Evolutionary conservation across 2,329 filamentous ascomycete species (phyloP), one percentile per base, ranked within the genome.

Genomic region (Trichoderma sp.): DNA sequence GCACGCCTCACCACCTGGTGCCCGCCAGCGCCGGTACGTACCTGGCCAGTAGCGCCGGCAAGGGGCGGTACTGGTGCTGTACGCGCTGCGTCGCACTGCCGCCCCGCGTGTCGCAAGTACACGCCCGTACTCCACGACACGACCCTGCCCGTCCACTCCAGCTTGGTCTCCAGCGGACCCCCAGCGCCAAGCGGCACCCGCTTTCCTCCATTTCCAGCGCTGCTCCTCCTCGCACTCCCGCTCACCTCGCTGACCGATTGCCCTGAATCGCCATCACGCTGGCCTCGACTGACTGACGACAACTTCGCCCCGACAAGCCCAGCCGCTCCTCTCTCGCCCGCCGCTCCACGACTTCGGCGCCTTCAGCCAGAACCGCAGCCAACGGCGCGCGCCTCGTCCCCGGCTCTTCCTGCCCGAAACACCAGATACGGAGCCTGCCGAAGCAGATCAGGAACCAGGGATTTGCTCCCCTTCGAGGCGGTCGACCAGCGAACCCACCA

Each of bases 201-300:
- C 64, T 67, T 67, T 59, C 43, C 31, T 64, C 29, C 49, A 53
- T 64, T 64, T 47, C 61, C 47, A 55, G 37, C 47, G 43, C 65
- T 56, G 55, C 62, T 67, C 63, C 62, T 67, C 57, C 58, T 62
- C 64, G 24, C 68, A 59, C 68, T 70, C 53, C 68, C 55, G 68
- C 68, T 70, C 68, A 70, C 68, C 68, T 70, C 59, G 60, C 67
- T 69, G 67, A 69, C 60, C 60, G 67, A 69, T 64, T 68, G 35
- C 40, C 58, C 40, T 43, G 29, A n/a, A 55, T 70, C 68, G 68
- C 61, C 43, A 60, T 40, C 49, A 7, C 8, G 27, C 68, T 27
- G 55, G 21, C 58, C 55, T 57, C 57, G 43, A 60, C 52, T 52
- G 35, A 66, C 27, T 49, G 56, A 68, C 60, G 68, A 40, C 43